These are phyloP conservation scores for Xylaria sp. DNA, from an alignment of 2,329 filamentous ascomycete genomes.

Conservation along the genomic window DNA sequence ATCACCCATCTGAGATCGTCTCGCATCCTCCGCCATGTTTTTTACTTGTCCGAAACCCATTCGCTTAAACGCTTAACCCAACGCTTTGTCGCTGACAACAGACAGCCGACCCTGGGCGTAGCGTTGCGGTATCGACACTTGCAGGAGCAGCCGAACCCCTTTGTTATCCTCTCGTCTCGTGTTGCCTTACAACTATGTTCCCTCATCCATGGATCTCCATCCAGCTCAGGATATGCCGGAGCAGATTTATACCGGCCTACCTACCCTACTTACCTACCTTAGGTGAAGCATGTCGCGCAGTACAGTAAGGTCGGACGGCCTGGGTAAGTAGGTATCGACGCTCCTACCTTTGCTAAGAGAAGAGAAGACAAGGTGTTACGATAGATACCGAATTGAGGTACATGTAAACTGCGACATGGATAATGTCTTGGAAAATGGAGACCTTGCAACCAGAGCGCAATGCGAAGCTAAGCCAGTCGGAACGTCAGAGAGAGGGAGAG, in stretches of 20 bases:
- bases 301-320: too few relatives aligned
- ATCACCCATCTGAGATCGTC: conserved; percentile 24
- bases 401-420: too few relatives aligned
- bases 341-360: too few relatives aligned
- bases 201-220: too few relatives aligned
- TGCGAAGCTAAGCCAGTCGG: background rate
- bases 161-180: too few relatives aligned
- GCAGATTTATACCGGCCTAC: background rate
- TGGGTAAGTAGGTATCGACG: too few relatives aligned
- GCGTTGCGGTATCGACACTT: background rate
- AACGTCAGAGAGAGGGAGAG: background rate
- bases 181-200: too few relatives aligned
- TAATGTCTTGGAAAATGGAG: background rate
- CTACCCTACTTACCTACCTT: too few relatives aligned
- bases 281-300: too few relatives aligned
- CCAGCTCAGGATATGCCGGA: background rate
- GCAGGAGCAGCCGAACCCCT: too few relatives aligned
- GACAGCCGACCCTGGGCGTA: background rate
- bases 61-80: conserved; percentile 29
- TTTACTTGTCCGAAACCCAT: conserved; percentile 24
- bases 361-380: too few relatives aligned
- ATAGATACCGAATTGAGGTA: too few relatives aligned
- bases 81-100: conserved; percentile 1
- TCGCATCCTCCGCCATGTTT: conserved; percentile 19
- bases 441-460: background rate